Percentiles rank a stretch among this genome's conserved stretches.
Conservation (phyloP, 2,329 filamentous ascomycete genomes). For the Cryphonectria nitschkei region DNA sequence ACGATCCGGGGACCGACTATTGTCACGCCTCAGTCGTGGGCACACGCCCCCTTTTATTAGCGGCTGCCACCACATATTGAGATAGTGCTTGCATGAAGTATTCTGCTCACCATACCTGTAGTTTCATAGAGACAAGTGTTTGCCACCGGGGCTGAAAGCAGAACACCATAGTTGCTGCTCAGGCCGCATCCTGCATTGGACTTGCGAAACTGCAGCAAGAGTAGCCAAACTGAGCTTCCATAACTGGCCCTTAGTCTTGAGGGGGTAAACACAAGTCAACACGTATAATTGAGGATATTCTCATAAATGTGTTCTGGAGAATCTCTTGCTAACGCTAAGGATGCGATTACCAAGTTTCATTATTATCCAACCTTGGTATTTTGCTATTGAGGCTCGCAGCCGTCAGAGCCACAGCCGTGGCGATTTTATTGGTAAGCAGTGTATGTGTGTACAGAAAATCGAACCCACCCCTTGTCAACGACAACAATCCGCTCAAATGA, state of each 20-base stretch:
- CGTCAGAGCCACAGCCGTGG: neutral
- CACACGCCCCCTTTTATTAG: neutral
- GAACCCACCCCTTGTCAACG: neutral
- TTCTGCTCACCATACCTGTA: neutral
- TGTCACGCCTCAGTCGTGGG: conserved; percentile 14
- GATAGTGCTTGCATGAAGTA: neutral
- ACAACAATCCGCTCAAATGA: no score
- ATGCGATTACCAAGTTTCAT: neutral
- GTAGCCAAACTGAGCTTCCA: neutral
- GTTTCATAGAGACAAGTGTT: neutral
- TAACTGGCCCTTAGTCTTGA: no score
- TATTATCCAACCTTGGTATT: neutral
- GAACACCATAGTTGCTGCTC: neutral
- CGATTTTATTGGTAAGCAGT: neutral
- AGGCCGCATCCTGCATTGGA: neutral
- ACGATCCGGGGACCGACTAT: conserved; percentile 22
- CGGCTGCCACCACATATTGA: neutral
- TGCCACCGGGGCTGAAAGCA: neutral
- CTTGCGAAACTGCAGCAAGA: neutral
- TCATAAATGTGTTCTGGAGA: no score
- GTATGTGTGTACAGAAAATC: neutral
- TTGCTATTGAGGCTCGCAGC: neutral
- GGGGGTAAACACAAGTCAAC: no score
- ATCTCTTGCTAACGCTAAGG: neutral
- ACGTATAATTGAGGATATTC: no score